Percentiles rank a stretch among this genome's conserved stretches.
These are phyloP conservation scores for Monilinia vaccinii-corymbosi DNA, from an alignment of 2,329 filamentous ascomycete genomes.

Conservation along the genomic window DNA sequence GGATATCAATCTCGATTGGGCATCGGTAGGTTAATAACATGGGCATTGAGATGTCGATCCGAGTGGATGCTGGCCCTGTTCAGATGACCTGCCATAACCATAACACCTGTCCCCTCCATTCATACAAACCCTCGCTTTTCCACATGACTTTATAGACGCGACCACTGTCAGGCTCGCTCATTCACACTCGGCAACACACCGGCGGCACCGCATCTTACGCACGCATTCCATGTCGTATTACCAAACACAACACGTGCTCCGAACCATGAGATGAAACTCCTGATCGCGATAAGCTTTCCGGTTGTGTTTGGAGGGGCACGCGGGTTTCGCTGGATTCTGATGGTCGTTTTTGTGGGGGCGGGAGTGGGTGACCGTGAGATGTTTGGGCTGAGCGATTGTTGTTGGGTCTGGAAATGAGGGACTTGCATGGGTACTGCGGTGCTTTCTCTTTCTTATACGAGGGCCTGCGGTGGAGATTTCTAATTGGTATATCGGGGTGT, in stretches of 20 bases:
- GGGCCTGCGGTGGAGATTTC: background rate
- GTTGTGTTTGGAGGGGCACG: background rate
- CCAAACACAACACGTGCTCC: background rate
- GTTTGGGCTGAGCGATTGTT: no score
- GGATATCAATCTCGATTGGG: background rate
- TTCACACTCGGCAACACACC: background rate
- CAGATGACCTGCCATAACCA: background rate
- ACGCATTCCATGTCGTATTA: background rate
- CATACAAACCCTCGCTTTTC: background rate
- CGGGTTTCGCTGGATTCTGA: background rate
- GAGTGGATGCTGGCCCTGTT: background rate
- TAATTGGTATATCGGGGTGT: background rate
- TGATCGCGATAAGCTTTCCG: background rate
- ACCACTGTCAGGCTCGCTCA: background rate
- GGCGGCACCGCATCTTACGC: background rate
- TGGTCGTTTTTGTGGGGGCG: background rate
- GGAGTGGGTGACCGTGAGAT: background rate
- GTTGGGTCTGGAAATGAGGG: background rate
- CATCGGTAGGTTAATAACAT: no score
- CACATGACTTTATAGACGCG: background rate
- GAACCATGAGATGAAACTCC: background rate
- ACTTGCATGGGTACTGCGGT: background rate
- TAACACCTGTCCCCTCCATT: background rate
- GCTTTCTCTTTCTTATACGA: rapidly evolving
- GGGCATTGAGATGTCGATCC: background rate